phyloP scores from a whole-genome alignment of 2,329 filamentous ascomycete genomes.

The Rhynchosporium secalis region DNA sequence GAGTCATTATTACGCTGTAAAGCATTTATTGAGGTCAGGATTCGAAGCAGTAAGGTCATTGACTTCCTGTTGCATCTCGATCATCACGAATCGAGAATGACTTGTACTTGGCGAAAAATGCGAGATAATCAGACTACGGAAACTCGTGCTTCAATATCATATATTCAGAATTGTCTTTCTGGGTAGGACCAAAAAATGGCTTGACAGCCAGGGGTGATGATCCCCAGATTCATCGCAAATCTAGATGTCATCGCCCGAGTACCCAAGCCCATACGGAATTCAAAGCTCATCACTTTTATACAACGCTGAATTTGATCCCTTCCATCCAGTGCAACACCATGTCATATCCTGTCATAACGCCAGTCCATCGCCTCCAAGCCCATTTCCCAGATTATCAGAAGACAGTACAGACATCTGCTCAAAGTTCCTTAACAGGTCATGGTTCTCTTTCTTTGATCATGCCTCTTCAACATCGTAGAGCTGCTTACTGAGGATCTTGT shows the following conservation, averaged over 20 bases:
- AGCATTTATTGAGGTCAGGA: background rate
- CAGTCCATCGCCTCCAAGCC: background rate
- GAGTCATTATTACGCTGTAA: slow-evolving; percentile 7
- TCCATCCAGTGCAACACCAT: background rate
- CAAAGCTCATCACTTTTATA: background rate
- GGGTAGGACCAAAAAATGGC: background rate
- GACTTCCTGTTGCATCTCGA: background rate
- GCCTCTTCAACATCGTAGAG: slow-evolving; percentile 79
- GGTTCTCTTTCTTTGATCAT: too few species aligned
- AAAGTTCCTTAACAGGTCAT: too few species aligned
- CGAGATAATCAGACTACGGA: too few species aligned
- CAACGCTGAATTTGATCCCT: background rate
- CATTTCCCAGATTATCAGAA: background rate
- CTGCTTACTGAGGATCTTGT: slow-evolving; percentile 89
- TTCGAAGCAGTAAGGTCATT: too few species aligned
- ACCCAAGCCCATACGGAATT: background rate
- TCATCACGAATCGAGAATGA: background rate
- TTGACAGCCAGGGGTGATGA: background rate
- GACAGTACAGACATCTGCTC: too few species aligned
- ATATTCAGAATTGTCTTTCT: background rate
- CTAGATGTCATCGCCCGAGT: background rate
- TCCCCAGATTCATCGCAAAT: background rate
- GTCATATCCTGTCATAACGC: slow-evolving; percentile 8
- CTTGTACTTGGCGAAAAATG: too few species aligned
- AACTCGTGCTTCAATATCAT: too few species aligned